These are phyloP conservation scores for Cyclotella cryptica DNA, from an alignment of 108 stramenopile genomes.

Conservation along the genomic window DNA sequence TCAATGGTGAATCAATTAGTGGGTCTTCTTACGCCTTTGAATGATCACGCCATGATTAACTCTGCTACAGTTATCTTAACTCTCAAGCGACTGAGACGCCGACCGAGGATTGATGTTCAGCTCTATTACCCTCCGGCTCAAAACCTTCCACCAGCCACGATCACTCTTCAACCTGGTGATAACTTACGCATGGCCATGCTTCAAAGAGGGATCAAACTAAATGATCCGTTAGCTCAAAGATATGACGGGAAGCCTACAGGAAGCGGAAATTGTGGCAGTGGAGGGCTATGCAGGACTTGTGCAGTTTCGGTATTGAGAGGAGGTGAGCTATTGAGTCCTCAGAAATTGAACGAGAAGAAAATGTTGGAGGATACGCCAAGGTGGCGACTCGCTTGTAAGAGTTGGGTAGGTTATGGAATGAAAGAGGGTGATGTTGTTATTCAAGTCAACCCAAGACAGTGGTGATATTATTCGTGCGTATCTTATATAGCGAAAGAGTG, in stretches of 20 bases:
- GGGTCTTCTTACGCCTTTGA: constrained; percentile 21
- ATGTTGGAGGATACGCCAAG: constrained; percentile 70
- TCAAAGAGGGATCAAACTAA: constrained; percentile 46
- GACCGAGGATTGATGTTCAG: constrained; percentile 49
- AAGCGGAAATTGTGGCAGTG: constrained; percentile 72
- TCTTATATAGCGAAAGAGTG: neutral
- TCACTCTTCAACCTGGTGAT: constrained; percentile 48
- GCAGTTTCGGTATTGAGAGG: constrained; percentile 64
- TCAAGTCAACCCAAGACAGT: constrained; percentile 78
- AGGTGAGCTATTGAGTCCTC: constrained; percentile 63
- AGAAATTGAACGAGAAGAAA: constrained; percentile 62
- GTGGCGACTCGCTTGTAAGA: constrained; percentile 81
- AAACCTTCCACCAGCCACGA: constrained; percentile 20
- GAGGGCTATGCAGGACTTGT: constrained; percentile 76
- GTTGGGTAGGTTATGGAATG: constrained; percentile 79
- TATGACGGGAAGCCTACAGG: constrained; percentile 43
- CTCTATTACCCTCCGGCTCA: constrained; percentile 47
- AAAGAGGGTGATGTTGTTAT: constrained; percentile 71
- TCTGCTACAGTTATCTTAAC: constrained; percentile 29
- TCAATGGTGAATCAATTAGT: constrained; percentile 44
- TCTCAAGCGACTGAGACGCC: constrained; percentile 44
- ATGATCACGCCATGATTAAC: constrained; percentile 2
- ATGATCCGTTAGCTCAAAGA: constrained; percentile 52
- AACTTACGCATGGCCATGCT: constrained; percentile 57
- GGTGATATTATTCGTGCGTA: constrained; percentile 32